Evolutionary conservation across 768 basidiomycete species (phyloP), one percentile per base, ranked within the genome.

Genomic region (Leccinum uliginosum): DNA sequence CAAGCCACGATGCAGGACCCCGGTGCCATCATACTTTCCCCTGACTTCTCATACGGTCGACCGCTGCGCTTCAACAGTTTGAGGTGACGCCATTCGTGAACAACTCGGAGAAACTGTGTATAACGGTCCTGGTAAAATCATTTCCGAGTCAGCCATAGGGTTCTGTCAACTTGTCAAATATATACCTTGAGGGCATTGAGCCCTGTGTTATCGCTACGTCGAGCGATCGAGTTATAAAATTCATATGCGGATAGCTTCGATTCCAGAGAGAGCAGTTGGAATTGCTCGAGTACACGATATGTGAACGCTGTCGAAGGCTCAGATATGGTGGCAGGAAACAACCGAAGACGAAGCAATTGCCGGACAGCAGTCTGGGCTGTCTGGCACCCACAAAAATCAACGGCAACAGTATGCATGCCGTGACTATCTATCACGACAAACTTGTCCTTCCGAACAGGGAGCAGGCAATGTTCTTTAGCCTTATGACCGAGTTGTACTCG

Each of bases 11-110:
- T 26, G n/a, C 58, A 59, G 5, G 48, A 7, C 1, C 55, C 55
- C 2, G 27, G 27, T 8, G 3, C 19, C 11, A 21, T 44, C 10
- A 10, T 10, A 0, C 19, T 19, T 19, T 0, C 21, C 1, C 43
- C 43, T 2, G 21, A 11, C 4, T 21, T 11, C 4, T 19, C n/a
- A 11, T 44, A 19, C 3, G 9, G 8, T 4, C 9, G 21, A 44
- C 43, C 21, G 2, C 19, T 19, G 21, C 19, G 43, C n/a, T 2
- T 61, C 68, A 70, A 34, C 51, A 56, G 57, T 29, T 54, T 58
- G 4, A 65, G 54, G 30, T 72, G 64, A 1, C 63, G 48, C 62
- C 62, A 73, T 51, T 70, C 40, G 0, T 50, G 53, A 11, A 60
- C 19, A 19, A 68, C 62, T 1, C 55, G 34, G 29, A 58, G 8